Percentiles rank a stretch among this genome's conserved stretches.
These are phyloP conservation scores for Hypomyces rosellus DNA, from an alignment of 2,329 filamentous ascomycete genomes.

Conservation along the genomic window DNA sequence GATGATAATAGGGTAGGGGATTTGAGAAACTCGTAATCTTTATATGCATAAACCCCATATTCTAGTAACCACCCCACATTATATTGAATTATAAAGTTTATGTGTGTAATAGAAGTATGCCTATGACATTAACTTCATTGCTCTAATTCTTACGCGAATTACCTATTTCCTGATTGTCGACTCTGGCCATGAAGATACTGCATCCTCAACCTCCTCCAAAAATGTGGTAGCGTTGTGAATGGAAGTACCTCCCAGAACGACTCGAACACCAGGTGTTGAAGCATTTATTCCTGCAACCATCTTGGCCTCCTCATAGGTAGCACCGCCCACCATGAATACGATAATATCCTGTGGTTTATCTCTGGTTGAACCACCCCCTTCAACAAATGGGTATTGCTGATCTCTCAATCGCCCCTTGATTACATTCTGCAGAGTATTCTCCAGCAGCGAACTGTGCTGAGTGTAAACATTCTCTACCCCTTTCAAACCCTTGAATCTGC, in stretches of 20 bases:
- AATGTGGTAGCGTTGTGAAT: constrained; percentile 86
- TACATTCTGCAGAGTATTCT: constrained; percentile 81
- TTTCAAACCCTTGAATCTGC: constrained; percentile 88
- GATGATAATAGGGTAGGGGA: too few species aligned
- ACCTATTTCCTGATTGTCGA: constrained; percentile 27
- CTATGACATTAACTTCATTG: background rate
- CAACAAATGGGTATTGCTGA: constrained; percentile 87
- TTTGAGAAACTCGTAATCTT: too few species aligned
- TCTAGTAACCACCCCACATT: too few species aligned
- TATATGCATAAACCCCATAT: too few species aligned
- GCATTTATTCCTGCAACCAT: constrained; percentile 94
- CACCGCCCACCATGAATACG: constrained; percentile 87
- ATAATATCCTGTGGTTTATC: constrained; percentile 97
- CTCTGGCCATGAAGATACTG: constrained; percentile 81
- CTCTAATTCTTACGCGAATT: background rate
- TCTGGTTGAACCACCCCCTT: constrained; percentile 75
- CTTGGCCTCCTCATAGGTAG: constrained; percentile 95
- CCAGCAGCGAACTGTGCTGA: constrained; percentile 85
- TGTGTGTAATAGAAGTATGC: background rate
- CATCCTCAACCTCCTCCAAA: constrained; percentile 85
- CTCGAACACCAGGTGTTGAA: constrained; percentile 76
- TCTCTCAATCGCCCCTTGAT: constrained; percentile 87
- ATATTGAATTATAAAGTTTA: background rate
- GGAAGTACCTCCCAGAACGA: constrained; percentile 82
- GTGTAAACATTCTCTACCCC: constrained; percentile 99